These are phyloP conservation scores for Lithospermum erythrorhizon DNA, from an alignment of 257 asterid genomes.

Conservation along the genomic window DNA sequence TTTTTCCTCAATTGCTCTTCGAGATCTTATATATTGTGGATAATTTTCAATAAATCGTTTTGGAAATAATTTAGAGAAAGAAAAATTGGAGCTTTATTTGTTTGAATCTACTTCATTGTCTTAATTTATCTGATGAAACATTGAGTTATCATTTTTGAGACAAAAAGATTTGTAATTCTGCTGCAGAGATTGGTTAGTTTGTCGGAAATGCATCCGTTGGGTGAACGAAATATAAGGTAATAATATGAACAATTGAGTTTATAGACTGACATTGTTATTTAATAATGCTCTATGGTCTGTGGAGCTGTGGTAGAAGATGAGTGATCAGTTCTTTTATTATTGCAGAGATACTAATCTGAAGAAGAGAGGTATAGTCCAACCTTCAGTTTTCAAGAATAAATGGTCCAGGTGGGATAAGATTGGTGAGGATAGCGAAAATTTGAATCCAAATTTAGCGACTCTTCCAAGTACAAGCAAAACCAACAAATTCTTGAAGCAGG, in stretches of 20 bases:
- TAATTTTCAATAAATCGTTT: too few species aligned
- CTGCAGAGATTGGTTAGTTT: slow-evolving; percentile 49
- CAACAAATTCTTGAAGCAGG: slow-evolving; percentile 31
- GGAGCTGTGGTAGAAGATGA: not conserved
- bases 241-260: not conserved
- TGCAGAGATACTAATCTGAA: slow-evolving; percentile 72
- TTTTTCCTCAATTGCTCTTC: too few species aligned
- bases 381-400: slow-evolving; percentile 25
- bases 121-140: too few species aligned
- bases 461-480: slow-evolving; percentile 31
- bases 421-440: slow-evolving; percentile 61
- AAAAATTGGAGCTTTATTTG: too few species aligned
- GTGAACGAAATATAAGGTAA: slow-evolving; percentile 61
- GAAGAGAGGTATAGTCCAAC: slow-evolving; percentile 52
- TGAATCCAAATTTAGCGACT: slow-evolving; percentile 52
- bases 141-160: not conserved
- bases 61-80: too few species aligned
- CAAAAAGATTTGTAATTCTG: slow-evolving; percentile 17
- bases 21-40: too few species aligned
- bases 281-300: not conserved
- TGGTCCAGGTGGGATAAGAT: slow-evolving; percentile 24
- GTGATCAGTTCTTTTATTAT: slow-evolving; percentile 4
- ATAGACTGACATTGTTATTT: not conserved
- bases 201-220: slow-evolving; percentile 49
- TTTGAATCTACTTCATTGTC: too few species aligned